Evolutionary conservation across 352 stramenopile species (phyloP), one percentile per base, ranked within the genome.

Genomic region (Pythium aquatile): DNA sequence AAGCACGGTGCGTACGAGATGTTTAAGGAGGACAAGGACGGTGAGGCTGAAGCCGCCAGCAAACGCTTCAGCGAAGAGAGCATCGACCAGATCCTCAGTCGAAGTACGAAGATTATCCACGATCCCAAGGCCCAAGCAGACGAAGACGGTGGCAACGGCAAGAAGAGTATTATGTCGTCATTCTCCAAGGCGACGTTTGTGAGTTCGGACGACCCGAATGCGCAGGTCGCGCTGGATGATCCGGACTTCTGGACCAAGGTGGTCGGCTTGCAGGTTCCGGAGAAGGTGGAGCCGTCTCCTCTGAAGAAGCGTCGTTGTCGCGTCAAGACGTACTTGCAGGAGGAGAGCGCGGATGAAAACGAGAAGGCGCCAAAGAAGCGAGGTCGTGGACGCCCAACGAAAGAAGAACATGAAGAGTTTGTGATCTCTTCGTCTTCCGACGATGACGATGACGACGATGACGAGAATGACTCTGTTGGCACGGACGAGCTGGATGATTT

Each of bases 51-150:
- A 37, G 92, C 87, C 20, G 94, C 94, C 4, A 96, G 87, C 55
- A 98, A 98, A 76, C 85, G 94, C 28, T 99, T 99, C 76, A 96
- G 96, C 54, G 90, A 98, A 64, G 97, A 98, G 73, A 98, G 98
- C 61, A 99, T 99, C 71, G 97, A 99, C 57, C 91, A 93, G 58
- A 99, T 99, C 79, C 82, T 99, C 30, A 92, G 75, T 51, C 84
- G 87, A 24, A 94, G 81, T 84, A 96, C 85, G 9, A 94, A 79
- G 29, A 95, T 97, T 46, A 72, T 96, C 2, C 87, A 96, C 62
- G 87, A 96, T 65, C 85, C 85, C 13, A 95, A 90, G 37, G 74
- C 72, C 35, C 64, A 74, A 33, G 62, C 30, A 4, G 54, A 68
- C 16, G 72, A 74, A 49, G 74, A 69, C 11, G 85, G 78, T 9